Conservation (phyloP, 169 alveolate genomes). For the Eimeria falciformis region DNA sequence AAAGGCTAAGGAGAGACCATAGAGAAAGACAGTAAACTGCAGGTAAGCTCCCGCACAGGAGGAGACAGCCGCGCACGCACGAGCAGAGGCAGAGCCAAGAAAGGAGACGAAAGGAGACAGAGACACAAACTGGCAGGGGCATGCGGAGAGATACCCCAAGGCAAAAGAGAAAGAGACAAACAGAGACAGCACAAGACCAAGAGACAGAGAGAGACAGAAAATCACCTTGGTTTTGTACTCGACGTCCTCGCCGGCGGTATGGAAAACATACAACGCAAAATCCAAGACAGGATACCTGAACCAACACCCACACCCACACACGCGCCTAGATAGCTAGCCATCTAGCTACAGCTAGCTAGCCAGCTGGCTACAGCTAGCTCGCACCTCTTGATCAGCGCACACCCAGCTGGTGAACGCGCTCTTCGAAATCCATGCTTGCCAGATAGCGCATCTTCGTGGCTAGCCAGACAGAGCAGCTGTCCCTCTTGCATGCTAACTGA, state of each 20-base stretch:
- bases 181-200: too few species aligned
- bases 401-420: background rate
- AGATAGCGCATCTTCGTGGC: background rate
- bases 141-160: background rate
- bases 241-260: background rate
- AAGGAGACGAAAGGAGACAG: background rate
- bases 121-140: background rate
- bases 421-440: background rate
- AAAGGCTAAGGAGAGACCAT: background rate
- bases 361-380: too few species aligned
- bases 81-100: background rate
- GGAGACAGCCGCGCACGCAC: background rate
- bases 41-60: background rate
- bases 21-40: background rate
- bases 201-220: background rate
- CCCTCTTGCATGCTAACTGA: background rate
- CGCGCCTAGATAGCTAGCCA: background rate
- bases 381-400: too few species aligned
- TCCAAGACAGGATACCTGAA: conserved; percentile 65
- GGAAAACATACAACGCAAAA: conserved; percentile 40
- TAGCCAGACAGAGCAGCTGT: too few species aligned
- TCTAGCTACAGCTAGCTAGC: conserved; percentile 5
- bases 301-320: background rate
- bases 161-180: background rate
- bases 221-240: conserved; percentile 4